phyloP scores from a whole-genome alignment of 2,329 filamentous ascomycete genomes.

The Helotiales sp. region DNA sequence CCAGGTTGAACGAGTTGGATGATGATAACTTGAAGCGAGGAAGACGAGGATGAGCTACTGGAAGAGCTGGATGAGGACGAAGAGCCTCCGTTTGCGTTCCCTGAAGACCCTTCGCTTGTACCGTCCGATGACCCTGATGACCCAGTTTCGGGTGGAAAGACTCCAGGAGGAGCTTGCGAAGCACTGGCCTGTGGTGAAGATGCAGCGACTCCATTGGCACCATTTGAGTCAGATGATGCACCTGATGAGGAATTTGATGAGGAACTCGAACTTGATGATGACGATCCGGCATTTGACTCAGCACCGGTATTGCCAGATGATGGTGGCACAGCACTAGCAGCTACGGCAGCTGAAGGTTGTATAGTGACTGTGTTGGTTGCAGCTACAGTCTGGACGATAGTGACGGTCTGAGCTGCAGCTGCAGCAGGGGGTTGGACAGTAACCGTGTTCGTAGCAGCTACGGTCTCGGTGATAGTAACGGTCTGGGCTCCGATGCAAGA shows the following conservation, averaged over 20 bases:
- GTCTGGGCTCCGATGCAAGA: not conserved
- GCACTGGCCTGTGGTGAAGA: not conserved
- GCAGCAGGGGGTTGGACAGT: not conserved
- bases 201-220: not conserved
- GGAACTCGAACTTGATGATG: not conserved
- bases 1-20: constrained; percentile 15
- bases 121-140: constrained; percentile 5
- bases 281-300: not conserved
- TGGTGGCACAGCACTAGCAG: not conserved
- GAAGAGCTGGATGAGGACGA: constrained; percentile 11
- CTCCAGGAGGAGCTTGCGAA: not conserved
- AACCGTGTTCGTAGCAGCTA: not conserved
- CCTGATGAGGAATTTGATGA: not conserved
- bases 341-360: too few species aligned
- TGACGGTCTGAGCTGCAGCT: not conserved
- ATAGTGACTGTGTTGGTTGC: not conserved
- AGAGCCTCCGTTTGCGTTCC: not conserved
- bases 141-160: not conserved
- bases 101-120: not conserved
- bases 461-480: constrained; percentile 7
- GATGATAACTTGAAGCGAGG: constrained; percentile 20
- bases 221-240: not conserved
- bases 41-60: constrained; percentile 9
- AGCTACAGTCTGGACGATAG: not conserved
- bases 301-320: not conserved